Evolutionary conservation across 495 filamentous ascomycete genomes (phyloP).

Genomic region (Ascodesmis nigricans): DNA sequence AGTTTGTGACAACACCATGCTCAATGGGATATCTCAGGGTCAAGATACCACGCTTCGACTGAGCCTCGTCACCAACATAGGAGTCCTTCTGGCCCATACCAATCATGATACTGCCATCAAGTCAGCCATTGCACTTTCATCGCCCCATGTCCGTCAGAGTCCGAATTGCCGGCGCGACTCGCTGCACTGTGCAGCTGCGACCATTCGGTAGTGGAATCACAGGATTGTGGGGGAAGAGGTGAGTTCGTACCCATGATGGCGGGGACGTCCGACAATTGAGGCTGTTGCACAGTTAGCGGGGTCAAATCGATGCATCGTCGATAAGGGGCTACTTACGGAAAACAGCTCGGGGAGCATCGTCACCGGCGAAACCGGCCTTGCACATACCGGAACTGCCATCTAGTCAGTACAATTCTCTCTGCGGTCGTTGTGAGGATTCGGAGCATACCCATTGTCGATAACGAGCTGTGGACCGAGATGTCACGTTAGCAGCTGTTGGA

Average conservation of each 20-base stretch:
- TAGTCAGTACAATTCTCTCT: constrained; percentile 1
- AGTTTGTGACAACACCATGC: constrained; percentile 96
- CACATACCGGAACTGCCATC: constrained; percentile 91
- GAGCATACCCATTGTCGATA: constrained; percentile 99
- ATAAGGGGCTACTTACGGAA: constrained; percentile 69
- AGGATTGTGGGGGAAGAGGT: no score
- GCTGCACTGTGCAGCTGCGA: no score
- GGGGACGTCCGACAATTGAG: constrained; percentile 97
- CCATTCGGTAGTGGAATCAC: no score
- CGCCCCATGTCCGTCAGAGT: no score
- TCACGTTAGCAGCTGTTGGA: constrained; percentile 16
- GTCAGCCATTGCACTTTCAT: no score
- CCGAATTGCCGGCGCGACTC: constrained; percentile 3
- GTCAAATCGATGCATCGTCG: constrained; percentile 16
- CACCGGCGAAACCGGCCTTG: constrained; percentile 99
- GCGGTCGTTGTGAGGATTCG: neutral
- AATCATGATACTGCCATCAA: constrained; percentile 78
- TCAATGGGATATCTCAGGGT: constrained; percentile 92
- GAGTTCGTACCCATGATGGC: constrained; percentile 87
- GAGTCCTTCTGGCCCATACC: constrained; percentile 99
- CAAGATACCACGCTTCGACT: constrained; percentile 76
- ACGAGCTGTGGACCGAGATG: constrained; percentile 38
- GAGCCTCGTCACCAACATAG: constrained; percentile 92
- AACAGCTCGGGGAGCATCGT: constrained; percentile 97
- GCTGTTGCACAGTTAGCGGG: constrained; percentile 32